Evolutionary conservation across 139 green algal genomes (phyloP).

Genomic region (Chlorella sp.): DNA sequence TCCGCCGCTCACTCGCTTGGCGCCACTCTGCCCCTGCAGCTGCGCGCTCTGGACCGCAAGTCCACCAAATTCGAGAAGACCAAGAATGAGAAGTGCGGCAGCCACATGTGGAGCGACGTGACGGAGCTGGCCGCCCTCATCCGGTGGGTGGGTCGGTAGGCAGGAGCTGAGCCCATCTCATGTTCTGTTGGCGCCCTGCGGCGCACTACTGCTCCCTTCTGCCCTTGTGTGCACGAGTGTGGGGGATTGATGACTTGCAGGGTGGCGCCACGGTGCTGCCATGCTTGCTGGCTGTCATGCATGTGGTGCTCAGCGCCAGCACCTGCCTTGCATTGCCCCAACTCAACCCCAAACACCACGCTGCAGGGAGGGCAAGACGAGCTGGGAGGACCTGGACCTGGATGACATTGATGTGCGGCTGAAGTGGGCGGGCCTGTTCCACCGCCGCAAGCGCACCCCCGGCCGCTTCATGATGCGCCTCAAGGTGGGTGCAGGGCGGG

Average conservation of each 20-base stretch:
- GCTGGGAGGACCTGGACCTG: slow-evolving; percentile 83
- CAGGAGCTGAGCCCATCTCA: no score
- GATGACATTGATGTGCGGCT: slow-evolving; percentile 96
- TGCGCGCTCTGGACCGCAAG: slow-evolving; percentile 71
- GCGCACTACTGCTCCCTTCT: no score
- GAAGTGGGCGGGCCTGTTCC: slow-evolving; percentile 99
- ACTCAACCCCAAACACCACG: no score
- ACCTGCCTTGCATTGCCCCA: no score
- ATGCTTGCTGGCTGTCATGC: no score
- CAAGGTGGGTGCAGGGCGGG: slow-evolving; percentile 81
- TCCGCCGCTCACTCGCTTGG: neutral
- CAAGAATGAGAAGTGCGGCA: slow-evolving; percentile 88
- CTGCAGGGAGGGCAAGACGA: slow-evolving; percentile 73
- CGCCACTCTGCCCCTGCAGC: neutral
- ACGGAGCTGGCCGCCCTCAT: slow-evolving; percentile 72
- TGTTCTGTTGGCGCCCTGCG: no score
- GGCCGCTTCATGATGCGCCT: slow-evolving; percentile 99
- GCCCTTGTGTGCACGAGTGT: no score
- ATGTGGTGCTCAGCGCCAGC: no score
- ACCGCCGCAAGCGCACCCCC: slow-evolving; percentile 92
- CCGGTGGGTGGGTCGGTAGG: no score
- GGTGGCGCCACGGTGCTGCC: no score
- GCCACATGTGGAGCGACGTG: slow-evolving; percentile 80
- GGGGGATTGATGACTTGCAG: no score
- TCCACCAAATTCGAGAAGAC: slow-evolving; percentile 84